Evolutionary conservation across 768 basidiomycete species (phyloP).

Genomic region (Amanita rubescens): DNA sequence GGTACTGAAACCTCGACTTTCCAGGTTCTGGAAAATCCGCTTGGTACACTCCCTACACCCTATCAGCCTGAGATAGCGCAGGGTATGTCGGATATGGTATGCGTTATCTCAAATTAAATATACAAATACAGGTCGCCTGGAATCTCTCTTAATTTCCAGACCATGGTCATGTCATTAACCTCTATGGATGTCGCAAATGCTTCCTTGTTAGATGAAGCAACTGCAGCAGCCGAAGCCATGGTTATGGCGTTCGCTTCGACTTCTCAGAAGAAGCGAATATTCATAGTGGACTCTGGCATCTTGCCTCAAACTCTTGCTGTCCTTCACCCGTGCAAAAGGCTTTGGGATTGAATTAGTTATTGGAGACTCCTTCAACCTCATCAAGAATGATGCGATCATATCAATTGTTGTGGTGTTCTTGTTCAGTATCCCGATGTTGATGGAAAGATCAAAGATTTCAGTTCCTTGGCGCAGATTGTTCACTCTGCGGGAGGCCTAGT

Average conservation of each 20-base stretch:
- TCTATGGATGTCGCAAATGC: constrained; percentile 95
- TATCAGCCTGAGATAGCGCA: constrained; percentile 99
- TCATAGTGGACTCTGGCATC: constrained; percentile 80
- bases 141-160: constrained; percentile 97
- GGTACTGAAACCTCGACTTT: constrained; percentile 2
- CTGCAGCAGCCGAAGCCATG: constrained; percentile 95
- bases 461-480: constrained; percentile 51
- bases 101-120: constrained; percentile 8
- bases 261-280: constrained; percentile 68
- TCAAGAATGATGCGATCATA: constrained; percentile 46
- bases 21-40: constrained; percentile 92
- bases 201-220: constrained; percentile 90
- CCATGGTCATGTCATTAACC: constrained; percentile 92
- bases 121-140: constrained; percentile 67
- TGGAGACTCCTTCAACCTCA: constrained; percentile 44
- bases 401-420: constrained; percentile 78
- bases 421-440: constrained; percentile 94
- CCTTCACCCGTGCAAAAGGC: constrained; percentile 86
- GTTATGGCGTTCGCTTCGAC: constrained; percentile 78
- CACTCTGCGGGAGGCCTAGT: constrained; percentile 78
- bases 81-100: constrained; percentile 39
- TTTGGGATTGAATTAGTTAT: constrained; percentile 83
- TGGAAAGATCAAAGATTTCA: constrained; percentile 74
- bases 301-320: constrained; percentile 88
- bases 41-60: constrained; percentile 97